Evolutionary conservation across 139 green algal genomes (phyloP).

Genomic region (Pleodorina starrii): DNA sequence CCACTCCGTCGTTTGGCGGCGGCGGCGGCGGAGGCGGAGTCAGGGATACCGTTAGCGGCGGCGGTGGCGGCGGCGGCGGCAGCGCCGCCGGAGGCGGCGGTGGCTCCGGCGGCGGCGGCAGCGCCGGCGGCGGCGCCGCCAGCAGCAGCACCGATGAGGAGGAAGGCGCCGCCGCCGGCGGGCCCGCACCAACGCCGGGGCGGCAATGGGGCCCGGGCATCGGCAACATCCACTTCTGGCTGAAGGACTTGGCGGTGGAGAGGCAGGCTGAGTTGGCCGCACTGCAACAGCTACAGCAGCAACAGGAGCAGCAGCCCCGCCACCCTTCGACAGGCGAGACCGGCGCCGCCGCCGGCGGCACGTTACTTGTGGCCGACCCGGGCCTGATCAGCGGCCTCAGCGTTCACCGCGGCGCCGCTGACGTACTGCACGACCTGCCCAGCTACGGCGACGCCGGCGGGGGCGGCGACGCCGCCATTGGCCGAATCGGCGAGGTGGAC

Average conservation of each 20-base stretch:
- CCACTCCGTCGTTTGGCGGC: neutral
- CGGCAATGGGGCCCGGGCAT: neutral
- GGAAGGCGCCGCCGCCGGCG: neutral
- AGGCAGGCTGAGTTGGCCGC: neutral
- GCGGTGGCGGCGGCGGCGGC: neutral
- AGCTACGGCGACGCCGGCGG: neutral
- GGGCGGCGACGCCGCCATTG: conserved; percentile 1
- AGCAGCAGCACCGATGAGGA: neutral
- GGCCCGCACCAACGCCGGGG: neutral
- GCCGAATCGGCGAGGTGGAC: neutral
- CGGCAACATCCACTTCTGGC: neutral
- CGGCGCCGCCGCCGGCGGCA: neutral
- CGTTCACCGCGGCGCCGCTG: neutral
- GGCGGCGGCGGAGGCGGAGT: neutral
- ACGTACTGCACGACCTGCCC: conserved; percentile 15
- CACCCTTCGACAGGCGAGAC: neutral
- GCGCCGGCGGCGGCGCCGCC: neutral
- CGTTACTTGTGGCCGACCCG: neutral
- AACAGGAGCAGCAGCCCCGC: neutral
- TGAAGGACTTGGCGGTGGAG: neutral
- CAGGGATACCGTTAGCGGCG: neutral
- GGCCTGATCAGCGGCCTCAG: conserved; percentile 24
- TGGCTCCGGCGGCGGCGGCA: neutral
- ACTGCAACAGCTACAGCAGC: neutral
- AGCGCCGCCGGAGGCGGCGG: neutral